A percentile compares a stretch with the other conserved stretches of the same genome.
phyloP scores from a whole-genome alignment of 495 filamentous ascomycete species.

The Evansstolkia leycettana region DNA sequence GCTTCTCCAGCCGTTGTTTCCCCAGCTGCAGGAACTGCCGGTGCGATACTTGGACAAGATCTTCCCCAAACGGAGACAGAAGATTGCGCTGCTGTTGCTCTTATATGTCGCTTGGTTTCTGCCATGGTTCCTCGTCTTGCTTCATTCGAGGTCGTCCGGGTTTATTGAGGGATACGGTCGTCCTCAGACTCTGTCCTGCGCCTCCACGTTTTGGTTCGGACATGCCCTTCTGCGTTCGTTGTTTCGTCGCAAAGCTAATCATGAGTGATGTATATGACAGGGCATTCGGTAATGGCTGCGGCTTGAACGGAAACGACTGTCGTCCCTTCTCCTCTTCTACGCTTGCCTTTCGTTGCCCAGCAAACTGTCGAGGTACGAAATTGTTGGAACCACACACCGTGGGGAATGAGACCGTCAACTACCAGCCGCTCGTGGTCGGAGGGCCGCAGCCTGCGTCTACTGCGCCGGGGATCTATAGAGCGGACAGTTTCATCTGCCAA shows the following conservation, averaged over 20 bases:
- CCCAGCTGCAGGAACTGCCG: slow-evolving; percentile 55
- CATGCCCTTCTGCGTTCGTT: too few species aligned
- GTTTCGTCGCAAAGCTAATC: too few species aligned
- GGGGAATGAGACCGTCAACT: slow-evolving; percentile 58
- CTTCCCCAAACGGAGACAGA: slow-evolving; percentile 51
- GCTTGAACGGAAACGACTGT: slow-evolving; percentile 66
- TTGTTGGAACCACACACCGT: slow-evolving; percentile 64
- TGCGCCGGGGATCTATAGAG: slow-evolving; percentile 48
- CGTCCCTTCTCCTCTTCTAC: slow-evolving; percentile 62
- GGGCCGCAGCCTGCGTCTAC: slow-evolving; percentile 40
- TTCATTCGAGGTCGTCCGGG: slow-evolving; percentile 47
- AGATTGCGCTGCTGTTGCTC: slow-evolving; percentile 42
- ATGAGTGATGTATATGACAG: slow-evolving; percentile 30
- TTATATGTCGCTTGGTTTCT: slow-evolving; percentile 62
- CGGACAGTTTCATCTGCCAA: slow-evolving; percentile 74
- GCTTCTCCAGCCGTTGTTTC: slow-evolving; percentile 58
- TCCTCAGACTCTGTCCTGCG: slow-evolving; percentile 55
- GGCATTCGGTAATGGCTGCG: slow-evolving; percentile 60
- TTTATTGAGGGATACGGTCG: slow-evolving; percentile 58
- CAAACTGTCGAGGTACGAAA: slow-evolving; percentile 53
- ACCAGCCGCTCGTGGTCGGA: slow-evolving; percentile 61
- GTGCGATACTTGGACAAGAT: slow-evolving; percentile 47
- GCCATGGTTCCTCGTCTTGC: slow-evolving; percentile 54
- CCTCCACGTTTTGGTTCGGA: slow-evolving; percentile 45
- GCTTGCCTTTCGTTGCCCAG: slow-evolving; percentile 69